Evolutionary conservation across 768 basidiomycete genomes (phyloP).

Genomic region (Tricholoma terreum): DNA sequence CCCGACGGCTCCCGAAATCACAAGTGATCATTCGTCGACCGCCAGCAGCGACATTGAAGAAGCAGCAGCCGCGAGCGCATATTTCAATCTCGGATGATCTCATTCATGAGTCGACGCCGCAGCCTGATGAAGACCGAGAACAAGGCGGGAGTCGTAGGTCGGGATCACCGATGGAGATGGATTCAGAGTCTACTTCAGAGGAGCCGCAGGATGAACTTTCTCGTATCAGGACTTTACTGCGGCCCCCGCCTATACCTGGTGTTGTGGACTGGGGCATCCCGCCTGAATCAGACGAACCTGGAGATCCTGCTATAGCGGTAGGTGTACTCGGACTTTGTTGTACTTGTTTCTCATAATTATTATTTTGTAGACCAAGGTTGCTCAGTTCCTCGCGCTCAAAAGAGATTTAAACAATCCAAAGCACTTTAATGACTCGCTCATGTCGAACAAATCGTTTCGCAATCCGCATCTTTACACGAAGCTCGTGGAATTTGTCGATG

Average conservation of each 20-base stretch:
- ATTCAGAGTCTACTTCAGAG: slow-evolving; percentile 18
- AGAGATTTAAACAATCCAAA: slow-evolving; percentile 57
- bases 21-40: slow-evolving; percentile 61
- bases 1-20: slow-evolving; percentile 43
- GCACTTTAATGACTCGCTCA: slow-evolving; percentile 95
- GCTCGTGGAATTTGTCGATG: slow-evolving; percentile 90
- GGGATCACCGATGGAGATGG: slow-evolving; percentile 17
- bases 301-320: slow-evolving; percentile 65
- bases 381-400: slow-evolving; percentile 75
- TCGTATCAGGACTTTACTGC: slow-evolving; percentile 52
- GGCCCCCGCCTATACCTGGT: slow-evolving; percentile 62
- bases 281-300: slow-evolving; percentile 46
- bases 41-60: slow-evolving; percentile 33
- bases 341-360: neutral
- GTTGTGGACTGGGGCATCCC: slow-evolving; percentile 79
- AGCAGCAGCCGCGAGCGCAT: slow-evolving; percentile 48
- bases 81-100: slow-evolving; percentile 42
- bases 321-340: slow-evolving; percentile 9
- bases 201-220: slow-evolving; percentile 46
- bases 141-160: neutral
- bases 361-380: slow-evolving; percentile 65
- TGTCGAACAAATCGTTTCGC: slow-evolving; percentile 89
- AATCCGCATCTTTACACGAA: slow-evolving; percentile 97
- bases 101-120: slow-evolving; percentile 10
- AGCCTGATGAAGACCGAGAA: neutral